Conservation (phyloP, 2,329 filamentous ascomycete species). For the Calonectria pteridis region DNA sequence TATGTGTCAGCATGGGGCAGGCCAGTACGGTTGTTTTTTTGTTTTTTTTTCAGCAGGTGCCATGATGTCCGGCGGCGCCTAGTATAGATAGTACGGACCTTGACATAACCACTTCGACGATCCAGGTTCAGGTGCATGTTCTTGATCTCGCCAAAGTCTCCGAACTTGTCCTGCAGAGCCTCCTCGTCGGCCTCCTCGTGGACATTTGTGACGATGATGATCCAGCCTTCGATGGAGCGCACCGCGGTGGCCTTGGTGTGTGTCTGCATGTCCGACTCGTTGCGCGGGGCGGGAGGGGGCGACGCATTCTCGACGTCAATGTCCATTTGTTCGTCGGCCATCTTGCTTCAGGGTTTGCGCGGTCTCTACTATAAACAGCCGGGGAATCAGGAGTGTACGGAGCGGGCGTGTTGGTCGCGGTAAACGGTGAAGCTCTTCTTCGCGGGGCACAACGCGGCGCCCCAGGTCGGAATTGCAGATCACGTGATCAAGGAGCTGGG, state of each 20-base stretch:
- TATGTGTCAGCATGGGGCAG: background rate
- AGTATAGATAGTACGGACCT: constrained; percentile 63
- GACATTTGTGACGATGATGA: constrained; percentile 87
- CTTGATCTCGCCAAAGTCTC: constrained; percentile 88
- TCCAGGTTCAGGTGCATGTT: constrained; percentile 88
- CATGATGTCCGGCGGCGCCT: background rate
- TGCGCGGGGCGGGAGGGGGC: constrained; percentile 57
- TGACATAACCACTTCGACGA: constrained; percentile 86
- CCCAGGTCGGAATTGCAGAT: constrained; percentile 4
- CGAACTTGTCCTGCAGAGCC: constrained; percentile 83
- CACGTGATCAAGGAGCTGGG: constrained; percentile 20
- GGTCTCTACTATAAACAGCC: background rate
- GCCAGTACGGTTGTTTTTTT: background rate
- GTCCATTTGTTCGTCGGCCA: constrained; percentile 72
- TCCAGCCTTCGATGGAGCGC: constrained; percentile 91
- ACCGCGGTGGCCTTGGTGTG: constrained; percentile 82
- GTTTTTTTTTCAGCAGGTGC: background rate
- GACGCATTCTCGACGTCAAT: constrained; percentile 59
- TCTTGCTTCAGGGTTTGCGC: constrained; percentile 39
- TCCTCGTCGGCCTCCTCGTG: constrained; percentile 91
- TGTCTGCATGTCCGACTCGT: constrained; percentile 77
- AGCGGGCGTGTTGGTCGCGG: constrained; percentile 7
- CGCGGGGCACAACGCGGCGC: constrained; percentile 14
- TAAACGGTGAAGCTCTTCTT: constrained; percentile 14
- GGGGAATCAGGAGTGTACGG: background rate